Evolutionary conservation across 1,139 yeast genomes (phyloP).

Genomic region (Pichia cactophila): DNA sequence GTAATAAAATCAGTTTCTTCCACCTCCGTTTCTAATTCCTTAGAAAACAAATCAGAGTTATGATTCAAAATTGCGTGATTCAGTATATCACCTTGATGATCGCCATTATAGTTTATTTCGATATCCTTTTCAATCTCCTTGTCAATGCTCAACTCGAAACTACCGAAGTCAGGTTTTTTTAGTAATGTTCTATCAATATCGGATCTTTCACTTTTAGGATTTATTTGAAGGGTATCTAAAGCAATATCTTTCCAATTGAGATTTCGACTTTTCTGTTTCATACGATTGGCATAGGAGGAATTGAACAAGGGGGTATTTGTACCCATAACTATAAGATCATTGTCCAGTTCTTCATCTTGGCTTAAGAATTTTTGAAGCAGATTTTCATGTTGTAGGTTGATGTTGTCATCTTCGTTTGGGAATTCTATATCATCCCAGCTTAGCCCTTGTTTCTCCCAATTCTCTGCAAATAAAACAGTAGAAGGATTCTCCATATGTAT

Average conservation of each 20-base stretch:
- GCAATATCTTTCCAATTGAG: slow-evolving; percentile 32
- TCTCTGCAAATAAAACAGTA: slow-evolving; percentile 30
- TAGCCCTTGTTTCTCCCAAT: slow-evolving; percentile 32
- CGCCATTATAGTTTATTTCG: background rate
- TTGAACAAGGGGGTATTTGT: slow-evolving; percentile 23
- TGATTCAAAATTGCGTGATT: background rate
- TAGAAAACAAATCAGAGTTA: background rate
- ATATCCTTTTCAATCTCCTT: background rate
- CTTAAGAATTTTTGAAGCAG: slow-evolving; percentile 23
- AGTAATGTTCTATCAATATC: slow-evolving; percentile 19
- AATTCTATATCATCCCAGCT: slow-evolving; percentile 34
- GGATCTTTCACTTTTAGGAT: background rate
- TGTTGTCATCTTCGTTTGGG: slow-evolving; percentile 10
- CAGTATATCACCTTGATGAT: background rate
- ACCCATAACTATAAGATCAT: slow-evolving; percentile 17
- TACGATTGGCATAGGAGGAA: slow-evolving; percentile 23
- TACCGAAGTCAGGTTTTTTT: slow-evolving; percentile 14
- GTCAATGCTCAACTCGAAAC: background rate
- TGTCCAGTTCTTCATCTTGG: slow-evolving; percentile 22
- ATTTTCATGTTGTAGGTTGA: slow-evolving; percentile 17
- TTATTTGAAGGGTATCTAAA: slow-evolving; percentile 21
- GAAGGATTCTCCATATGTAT: slow-evolving; percentile 30
- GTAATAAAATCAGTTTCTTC: background rate
- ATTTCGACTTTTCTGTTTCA: slow-evolving; percentile 21
- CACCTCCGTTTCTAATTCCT: slow-evolving; percentile 2